These are phyloP conservation scores for Wickerhamiella siamensis DNA, from an alignment of 805 yeast species.

Conservation along the genomic window DNA sequence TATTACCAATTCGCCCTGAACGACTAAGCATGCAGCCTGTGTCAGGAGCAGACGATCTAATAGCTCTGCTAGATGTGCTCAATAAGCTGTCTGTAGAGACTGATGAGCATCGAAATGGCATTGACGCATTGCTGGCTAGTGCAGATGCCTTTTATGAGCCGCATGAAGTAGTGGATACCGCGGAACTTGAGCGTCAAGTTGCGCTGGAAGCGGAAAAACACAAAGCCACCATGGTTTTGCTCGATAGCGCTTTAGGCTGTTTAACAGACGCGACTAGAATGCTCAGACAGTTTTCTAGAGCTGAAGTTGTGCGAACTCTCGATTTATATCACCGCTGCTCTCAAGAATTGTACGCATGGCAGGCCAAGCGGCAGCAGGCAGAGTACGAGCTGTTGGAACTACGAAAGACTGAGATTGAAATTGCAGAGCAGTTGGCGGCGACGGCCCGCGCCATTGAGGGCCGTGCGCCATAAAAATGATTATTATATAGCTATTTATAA, in stretches of 20 bases:
- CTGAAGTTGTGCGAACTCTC: slow-evolving; percentile 5
- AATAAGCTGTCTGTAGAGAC: slow-evolving; percentile 15
- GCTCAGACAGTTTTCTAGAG: slow-evolving; percentile 3
- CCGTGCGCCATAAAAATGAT: no score
- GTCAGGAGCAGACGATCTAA: slow-evolving; percentile 18
- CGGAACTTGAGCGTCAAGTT: slow-evolving; percentile 1
- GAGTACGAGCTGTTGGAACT: slow-evolving; percentile 7
- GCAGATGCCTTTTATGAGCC: slow-evolving; percentile 16
- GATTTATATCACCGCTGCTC: slow-evolving; percentile 4
- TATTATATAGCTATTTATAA: slow-evolving; percentile 20
- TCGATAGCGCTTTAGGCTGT: slow-evolving; percentile 1
- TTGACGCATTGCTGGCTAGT: slow-evolving; percentile 11
- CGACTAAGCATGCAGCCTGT: not conserved
- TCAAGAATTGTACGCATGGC: slow-evolving; percentile 10
- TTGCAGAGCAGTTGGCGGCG: slow-evolving; percentile 3
- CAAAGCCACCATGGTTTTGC: slow-evolving; percentile 2
- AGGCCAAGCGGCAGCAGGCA: slow-evolving; percentile 9
- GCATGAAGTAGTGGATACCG: slow-evolving; percentile 9
- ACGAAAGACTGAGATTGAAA: not conserved
- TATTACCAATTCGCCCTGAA: no score
- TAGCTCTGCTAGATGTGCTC: slow-evolving; percentile 16
- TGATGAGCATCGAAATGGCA: slow-evolving; percentile 13
- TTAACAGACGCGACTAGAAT: slow-evolving; percentile 4
- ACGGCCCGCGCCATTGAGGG: no score
- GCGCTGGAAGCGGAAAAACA: slow-evolving; percentile 5